Evolutionary conservation across 495 filamentous ascomycete genomes (phyloP).

Genomic region (Aspergillus sparsus): DNA sequence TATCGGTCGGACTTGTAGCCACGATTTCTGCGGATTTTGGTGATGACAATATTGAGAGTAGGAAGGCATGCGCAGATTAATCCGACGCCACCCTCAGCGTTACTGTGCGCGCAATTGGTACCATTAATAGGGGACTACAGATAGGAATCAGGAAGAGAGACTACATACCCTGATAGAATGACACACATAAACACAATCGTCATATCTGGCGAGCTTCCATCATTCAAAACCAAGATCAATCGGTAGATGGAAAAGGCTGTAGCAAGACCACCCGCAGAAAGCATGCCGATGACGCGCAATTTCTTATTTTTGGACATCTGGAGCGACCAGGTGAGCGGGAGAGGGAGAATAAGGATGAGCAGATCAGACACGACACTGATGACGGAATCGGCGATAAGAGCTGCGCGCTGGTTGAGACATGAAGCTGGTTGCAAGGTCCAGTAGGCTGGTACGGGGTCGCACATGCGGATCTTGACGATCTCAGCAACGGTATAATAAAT

Average conservation of each 20-base stretch:
- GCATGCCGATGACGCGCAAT: slow-evolving; percentile 46
- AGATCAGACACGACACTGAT: slow-evolving; percentile 50
- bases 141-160: slow-evolving; percentile 5
- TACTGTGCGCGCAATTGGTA: slow-evolving; percentile 28
- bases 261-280: slow-evolving; percentile 50
- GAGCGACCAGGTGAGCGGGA: slow-evolving; percentile 50
- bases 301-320: slow-evolving; percentile 50
- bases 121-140: background rate
- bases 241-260: slow-evolving; percentile 49
- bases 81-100: slow-evolving; percentile 49
- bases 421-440: slow-evolving; percentile 27
- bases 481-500: slow-evolving; percentile 38
- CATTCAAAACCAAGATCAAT: slow-evolving; percentile 41
- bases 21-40: slow-evolving; percentile 29
- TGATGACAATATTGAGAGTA: slow-evolving; percentile 40
- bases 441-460: slow-evolving; percentile 37
- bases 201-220: slow-evolving; percentile 35
- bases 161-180: slow-evolving; percentile 47
- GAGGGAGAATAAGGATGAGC: slow-evolving; percentile 46
- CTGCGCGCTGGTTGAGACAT: slow-evolving; percentile 46
- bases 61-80: slow-evolving; percentile 53
- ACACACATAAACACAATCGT: slow-evolving; percentile 47
- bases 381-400: slow-evolving; percentile 49
- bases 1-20: slow-evolving; percentile 36
- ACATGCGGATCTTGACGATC: slow-evolving; percentile 42